phyloP scores from a whole-genome alignment of 495 filamentous ascomycete species.

The Pyrenopolyporus hunteri region DNA sequence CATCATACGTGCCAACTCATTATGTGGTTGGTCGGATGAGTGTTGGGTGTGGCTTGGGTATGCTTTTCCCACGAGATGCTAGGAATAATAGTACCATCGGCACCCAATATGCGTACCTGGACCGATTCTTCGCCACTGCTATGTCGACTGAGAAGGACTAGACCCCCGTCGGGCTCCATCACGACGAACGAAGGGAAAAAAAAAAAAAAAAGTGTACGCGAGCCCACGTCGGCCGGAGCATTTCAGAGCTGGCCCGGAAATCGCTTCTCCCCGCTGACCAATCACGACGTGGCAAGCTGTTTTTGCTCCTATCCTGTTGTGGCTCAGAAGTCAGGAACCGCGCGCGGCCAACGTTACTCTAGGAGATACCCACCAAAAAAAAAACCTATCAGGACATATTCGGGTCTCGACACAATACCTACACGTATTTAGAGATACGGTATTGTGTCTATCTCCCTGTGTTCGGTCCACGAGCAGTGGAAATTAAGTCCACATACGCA shows the following conservation, averaged over 20 bases:
- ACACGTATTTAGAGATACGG: not conserved
- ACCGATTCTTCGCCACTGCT: not conserved
- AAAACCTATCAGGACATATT: constrained; percentile 24
- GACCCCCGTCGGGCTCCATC: not conserved
- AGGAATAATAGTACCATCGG: not conserved
- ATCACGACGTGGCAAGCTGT: constrained; percentile 14
- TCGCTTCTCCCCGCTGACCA: constrained; percentile 10
- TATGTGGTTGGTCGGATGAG: constrained; percentile 1
- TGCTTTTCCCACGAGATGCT: not conserved
- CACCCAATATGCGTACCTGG: too few relatives aligned
- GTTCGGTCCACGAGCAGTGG: too few relatives aligned
- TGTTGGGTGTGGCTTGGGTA: not conserved
- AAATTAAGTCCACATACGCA: too few relatives aligned
- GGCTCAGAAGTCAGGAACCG: constrained; percentile 35
- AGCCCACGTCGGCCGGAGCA: constrained; percentile 18
- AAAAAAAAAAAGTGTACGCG: not conserved
- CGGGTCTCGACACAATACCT: not conserved
- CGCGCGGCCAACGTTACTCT: constrained; percentile 35
- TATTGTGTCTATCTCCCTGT: too few relatives aligned
- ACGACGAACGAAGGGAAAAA: not conserved
- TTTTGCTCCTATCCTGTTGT: constrained; percentile 14
- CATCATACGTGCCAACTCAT: constrained; percentile 17
- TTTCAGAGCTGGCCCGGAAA: constrained; percentile 12
- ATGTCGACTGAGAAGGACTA: not conserved
- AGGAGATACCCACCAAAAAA: constrained; percentile 12